Conservation (phyloP, 257 asterid species). For the Solanum etuberosum region DNA sequence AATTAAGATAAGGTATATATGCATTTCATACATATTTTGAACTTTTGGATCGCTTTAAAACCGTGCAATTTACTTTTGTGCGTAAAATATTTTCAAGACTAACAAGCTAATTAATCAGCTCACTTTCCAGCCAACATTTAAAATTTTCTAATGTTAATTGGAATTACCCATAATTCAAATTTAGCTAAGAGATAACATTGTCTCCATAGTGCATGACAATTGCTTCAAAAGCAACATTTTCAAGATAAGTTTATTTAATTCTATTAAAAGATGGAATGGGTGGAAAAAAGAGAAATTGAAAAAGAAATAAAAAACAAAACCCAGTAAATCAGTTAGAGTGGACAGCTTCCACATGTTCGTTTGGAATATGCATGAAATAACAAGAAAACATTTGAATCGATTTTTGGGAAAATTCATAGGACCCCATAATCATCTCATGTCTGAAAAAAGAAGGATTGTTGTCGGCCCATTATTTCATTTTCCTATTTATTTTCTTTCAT, state of each 20-base stretch:
- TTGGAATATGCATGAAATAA: neutral
- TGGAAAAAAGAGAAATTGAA: neutral
- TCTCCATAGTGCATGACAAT: neutral
- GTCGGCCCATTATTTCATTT: constrained; percentile 16
- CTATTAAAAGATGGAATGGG: neutral
- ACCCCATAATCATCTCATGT: constrained; percentile 29
- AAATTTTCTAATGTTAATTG: neutral
- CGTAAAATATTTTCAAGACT: neutral
- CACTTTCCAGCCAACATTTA: neutral
- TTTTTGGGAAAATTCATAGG: constrained; percentile 22
- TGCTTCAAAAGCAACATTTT: neutral
- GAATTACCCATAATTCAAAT: neutral
- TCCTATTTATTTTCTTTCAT: neutral
- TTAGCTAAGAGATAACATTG: neutral
- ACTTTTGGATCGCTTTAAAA: neutral
- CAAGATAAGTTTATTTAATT: neutral
- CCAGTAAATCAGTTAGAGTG: neutral
- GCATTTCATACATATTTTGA: neutral
- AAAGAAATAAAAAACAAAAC: neutral
- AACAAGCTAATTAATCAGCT: neutral
- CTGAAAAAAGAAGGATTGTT: constrained; percentile 13
- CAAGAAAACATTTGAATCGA: constrained; percentile 9
- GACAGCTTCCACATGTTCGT: neutral
- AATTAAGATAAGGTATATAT: neutral
- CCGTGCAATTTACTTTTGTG: neutral